These are phyloP conservation scores for Aspergillus hiratsukae DNA, from an alignment of 2,329 filamentous ascomycete genomes.

Conservation along the genomic window DNA sequence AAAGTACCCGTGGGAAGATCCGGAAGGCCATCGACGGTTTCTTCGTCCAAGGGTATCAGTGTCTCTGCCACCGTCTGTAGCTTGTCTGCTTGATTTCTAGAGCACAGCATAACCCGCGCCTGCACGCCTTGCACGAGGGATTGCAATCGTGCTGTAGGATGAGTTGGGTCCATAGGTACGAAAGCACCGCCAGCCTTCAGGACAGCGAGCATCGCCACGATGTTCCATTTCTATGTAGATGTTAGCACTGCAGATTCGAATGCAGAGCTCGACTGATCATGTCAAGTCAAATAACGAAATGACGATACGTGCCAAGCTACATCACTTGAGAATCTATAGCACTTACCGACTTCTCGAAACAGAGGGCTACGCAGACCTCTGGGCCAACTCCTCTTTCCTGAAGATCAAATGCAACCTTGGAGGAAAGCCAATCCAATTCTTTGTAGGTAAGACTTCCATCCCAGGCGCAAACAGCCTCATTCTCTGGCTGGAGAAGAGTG, in stretches of 20 bases:
- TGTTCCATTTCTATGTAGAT: slow-evolving; percentile 36
- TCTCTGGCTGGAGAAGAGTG: slow-evolving; percentile 31
- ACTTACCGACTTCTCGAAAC: slow-evolving; percentile 42
- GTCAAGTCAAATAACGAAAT: background rate
- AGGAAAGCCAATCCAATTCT: slow-evolving; percentile 36
- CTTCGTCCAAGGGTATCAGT: slow-evolving; percentile 26
- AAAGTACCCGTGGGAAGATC: slow-evolving; percentile 8
- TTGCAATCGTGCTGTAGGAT: slow-evolving; percentile 35
- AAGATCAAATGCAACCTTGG: slow-evolving; percentile 33
- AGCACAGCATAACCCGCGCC: slow-evolving; percentile 32
- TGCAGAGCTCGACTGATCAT: background rate
- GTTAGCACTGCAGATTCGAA: slow-evolving; percentile 7
- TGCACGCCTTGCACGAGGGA: slow-evolving; percentile 30
- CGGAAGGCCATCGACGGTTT: slow-evolving; percentile 20
- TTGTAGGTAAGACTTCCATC: slow-evolving; percentile 37
- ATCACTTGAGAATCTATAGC: background rate
- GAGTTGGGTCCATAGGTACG: slow-evolving; percentile 38
- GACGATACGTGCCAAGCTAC: background rate
- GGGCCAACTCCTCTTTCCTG: slow-evolving; percentile 38
- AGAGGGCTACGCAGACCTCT: slow-evolving; percentile 33
- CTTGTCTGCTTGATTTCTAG: slow-evolving; percentile 18
- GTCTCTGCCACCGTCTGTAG: slow-evolving; percentile 20
- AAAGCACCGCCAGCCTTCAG: slow-evolving; percentile 42
- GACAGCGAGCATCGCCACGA: slow-evolving; percentile 38
- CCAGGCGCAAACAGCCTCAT: slow-evolving; percentile 36